These are phyloP conservation scores for Dipteronia sinensis DNA, from an alignment of 345 rosid genomes.

Conservation along the genomic window DNA sequence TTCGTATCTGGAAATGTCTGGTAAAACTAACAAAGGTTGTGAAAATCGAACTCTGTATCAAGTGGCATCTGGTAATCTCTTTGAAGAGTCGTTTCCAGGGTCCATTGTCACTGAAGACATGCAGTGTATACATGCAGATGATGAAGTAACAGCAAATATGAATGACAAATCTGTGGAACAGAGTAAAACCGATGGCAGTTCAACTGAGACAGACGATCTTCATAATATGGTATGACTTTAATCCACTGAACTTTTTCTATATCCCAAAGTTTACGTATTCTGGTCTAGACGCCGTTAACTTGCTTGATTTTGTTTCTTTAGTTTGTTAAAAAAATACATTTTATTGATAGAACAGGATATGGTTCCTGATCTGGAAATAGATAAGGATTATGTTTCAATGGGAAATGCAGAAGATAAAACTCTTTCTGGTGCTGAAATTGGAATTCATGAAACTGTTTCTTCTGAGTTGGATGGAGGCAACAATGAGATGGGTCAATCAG, in stretches of 20 bases:
- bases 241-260: not conserved
- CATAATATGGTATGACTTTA: slow-evolving; percentile 33
- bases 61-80: slow-evolving; percentile 21
- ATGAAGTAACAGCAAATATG: slow-evolving; percentile 31
- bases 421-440: slow-evolving; percentile 27
- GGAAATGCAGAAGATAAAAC: slow-evolving; percentile 22
- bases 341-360: slow-evolving; percentile 35
- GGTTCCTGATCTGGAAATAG: slow-evolving; percentile 34
- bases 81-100: slow-evolving; percentile 20
- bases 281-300: not conserved
- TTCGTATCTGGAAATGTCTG: slow-evolving; percentile 49
- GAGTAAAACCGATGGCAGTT: slow-evolving; percentile 23
- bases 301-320: not conserved
- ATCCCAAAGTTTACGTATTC: not conserved
- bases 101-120: slow-evolving; percentile 18
- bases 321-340: slow-evolving; percentile 16
- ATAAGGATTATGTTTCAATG: slow-evolving; percentile 20
- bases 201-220: slow-evolving; percentile 30
- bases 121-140: slow-evolving; percentile 29
- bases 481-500: slow-evolving; percentile 30
- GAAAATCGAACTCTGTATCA: slow-evolving; percentile 37
- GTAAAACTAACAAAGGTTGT: slow-evolving; percentile 36
- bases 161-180: slow-evolving; percentile 32
- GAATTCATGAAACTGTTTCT: slow-evolving; percentile 25
- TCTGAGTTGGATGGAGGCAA: slow-evolving; percentile 29